phyloP scores from a whole-genome alignment of 108 stramenopile species.

The Mediolabrus comicus region DNA sequence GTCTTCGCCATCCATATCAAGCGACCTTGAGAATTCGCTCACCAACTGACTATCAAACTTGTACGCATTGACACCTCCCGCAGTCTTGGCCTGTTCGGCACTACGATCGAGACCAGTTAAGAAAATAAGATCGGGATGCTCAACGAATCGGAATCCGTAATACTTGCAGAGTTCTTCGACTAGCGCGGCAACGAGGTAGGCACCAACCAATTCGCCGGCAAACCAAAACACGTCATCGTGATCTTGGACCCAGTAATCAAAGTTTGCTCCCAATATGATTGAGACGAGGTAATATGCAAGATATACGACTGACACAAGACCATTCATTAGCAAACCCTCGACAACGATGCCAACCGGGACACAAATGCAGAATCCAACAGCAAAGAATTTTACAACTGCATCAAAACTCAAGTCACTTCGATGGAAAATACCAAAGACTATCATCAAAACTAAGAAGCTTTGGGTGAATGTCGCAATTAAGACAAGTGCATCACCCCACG shows the following conservation, averaged over 20 bases:
- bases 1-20: slow-evolving; percentile 42
- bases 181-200: slow-evolving; percentile 80
- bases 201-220: slow-evolving; percentile 72
- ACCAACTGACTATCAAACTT: slow-evolving; percentile 54
- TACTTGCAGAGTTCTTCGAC: slow-evolving; percentile 89
- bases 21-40: slow-evolving; percentile 37
- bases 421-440: slow-evolving; percentile 86
- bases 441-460: slow-evolving; percentile 68
- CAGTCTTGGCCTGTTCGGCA: slow-evolving; percentile 55
- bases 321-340: slow-evolving; percentile 69
- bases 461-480: slow-evolving; percentile 78
- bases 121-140: slow-evolving; percentile 86
- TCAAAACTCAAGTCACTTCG: slow-evolving; percentile 87
- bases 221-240: slow-evolving; percentile 66
- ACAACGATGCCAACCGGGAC: slow-evolving; percentile 74
- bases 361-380: slow-evolving; percentile 81
- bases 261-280: slow-evolving; percentile 45
- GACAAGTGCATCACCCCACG: slow-evolving; percentile 73
- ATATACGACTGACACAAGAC: slow-evolving; percentile 46
- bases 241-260: slow-evolving; percentile 53
- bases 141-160: slow-evolving; percentile 82
- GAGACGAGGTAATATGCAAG: slow-evolving; percentile 43
- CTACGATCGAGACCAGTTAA: slow-evolving; percentile 74
- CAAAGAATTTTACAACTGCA: slow-evolving; percentile 86
- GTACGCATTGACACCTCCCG: slow-evolving; percentile 74